phyloP scores from a whole-genome alignment of 2,329 filamentous ascomycete species.

The Hypoxylon rubiginosum region DNA sequence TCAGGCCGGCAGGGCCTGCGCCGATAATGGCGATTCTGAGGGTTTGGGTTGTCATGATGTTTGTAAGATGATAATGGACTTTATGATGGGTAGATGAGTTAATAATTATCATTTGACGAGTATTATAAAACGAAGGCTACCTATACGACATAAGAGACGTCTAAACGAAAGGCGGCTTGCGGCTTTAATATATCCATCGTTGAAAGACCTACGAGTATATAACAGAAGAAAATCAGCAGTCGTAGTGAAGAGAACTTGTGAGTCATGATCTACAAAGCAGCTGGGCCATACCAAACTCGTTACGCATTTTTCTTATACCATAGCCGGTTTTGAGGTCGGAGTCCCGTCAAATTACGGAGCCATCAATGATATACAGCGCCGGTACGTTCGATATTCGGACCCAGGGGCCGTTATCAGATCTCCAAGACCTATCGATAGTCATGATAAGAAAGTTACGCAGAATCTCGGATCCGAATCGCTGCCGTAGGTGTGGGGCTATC shows the following conservation, averaged over 20 bases:
- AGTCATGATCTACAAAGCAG: neutral
- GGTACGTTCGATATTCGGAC: neutral
- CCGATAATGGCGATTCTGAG: slow-evolving; percentile 51
- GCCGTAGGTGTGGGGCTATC: neutral
- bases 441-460: neutral
- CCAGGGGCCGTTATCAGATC: slow-evolving; percentile 2
- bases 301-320: neutral
- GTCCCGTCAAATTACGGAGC: neutral
- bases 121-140: neutral
- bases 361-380: neutral
- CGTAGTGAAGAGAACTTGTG: neutral
- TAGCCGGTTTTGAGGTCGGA: neutral
- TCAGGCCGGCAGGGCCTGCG: slow-evolving; percentile 51
- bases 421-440: neutral
- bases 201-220: neutral
- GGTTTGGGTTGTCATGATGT: slow-evolving; percentile 1
- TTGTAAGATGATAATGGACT: neutral
- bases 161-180: neutral
- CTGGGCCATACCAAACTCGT: neutral
- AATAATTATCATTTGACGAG: neutral
- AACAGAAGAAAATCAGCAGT: neutral
- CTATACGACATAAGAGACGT: neutral
- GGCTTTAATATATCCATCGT: neutral
- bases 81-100: neutral
- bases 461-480: neutral